phyloP scores from a whole-genome alignment of 345 rosid species.

The Zanthoxylum bungeanum region DNA sequence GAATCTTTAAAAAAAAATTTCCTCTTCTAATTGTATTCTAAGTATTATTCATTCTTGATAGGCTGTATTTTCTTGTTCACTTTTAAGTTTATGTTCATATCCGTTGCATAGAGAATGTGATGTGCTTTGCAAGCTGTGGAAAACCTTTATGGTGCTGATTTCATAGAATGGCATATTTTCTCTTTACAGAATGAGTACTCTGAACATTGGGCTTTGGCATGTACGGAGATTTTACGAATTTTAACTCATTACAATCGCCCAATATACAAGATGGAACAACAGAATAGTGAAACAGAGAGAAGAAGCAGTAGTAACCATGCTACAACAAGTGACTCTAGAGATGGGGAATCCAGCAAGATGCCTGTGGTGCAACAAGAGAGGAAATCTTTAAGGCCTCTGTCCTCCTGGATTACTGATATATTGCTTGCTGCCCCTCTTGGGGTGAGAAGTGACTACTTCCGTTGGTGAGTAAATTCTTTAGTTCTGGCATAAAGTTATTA shows the following conservation, averaged over 20 bases:
- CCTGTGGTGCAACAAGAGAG: constrained; percentile 66
- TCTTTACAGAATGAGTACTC: constrained; percentile 80
- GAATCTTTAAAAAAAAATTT: not conserved
- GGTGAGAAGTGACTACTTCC: constrained; percentile 92
- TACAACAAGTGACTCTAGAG: constrained; percentile 37
- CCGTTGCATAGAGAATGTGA: not conserved
- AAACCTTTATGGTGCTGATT: not conserved
- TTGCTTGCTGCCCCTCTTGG: constrained; percentile 93
- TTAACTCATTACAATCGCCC: constrained; percentile 98
- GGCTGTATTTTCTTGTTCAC: not conserved
- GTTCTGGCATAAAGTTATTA: not conserved
- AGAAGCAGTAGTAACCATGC: constrained; percentile 42
- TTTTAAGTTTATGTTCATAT: not conserved
- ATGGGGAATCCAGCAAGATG: constrained; percentile 34
- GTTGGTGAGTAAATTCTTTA: constrained; percentile 62
- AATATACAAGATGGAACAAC: constrained; percentile 69
- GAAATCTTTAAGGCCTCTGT: constrained; percentile 86
- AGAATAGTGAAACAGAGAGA: constrained; percentile 51
- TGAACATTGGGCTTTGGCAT: constrained; percentile 98
- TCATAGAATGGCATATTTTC: constrained; percentile 8
- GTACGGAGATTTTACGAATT: constrained; percentile 92
- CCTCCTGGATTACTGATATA: constrained; percentile 95
- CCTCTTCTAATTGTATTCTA: not conserved
- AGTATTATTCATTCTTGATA: not conserved
- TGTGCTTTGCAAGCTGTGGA: not conserved